Base-by-base conservation (phyloP, 164 flowering plant species). In the Piper longum region DNA sequence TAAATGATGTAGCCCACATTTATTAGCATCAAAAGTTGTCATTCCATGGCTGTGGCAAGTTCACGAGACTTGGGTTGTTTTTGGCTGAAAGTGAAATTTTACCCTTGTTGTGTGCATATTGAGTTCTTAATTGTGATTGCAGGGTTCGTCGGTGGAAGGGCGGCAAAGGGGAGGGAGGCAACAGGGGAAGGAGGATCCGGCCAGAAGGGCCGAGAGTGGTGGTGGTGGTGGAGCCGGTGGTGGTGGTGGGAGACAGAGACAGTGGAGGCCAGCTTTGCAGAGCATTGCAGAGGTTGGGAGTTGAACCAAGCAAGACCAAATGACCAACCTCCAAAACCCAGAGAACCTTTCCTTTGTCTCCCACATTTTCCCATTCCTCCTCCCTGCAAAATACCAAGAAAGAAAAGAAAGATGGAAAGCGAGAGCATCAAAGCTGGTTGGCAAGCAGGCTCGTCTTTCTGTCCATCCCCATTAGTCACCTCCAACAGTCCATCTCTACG, bases 261-360 rank as follows among this genome's bases (percentile, higher is more conserved):
- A 79, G 61, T 85, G 91, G 91, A 82, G 69, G 66, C 91, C 91
- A 73, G 83, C 85, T 63, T 81, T 85, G 59, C 85, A 82, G 60
- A 85, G 85, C 78, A 85, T 85, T 66, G 73, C 83, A 63, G 89
- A 83, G 63, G 4, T 76, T 63, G 81, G 82, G 56, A 67, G 55
- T 57, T 67, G 60, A 64, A 42, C 43, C 57, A 4, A 11, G 12
- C 60, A 4, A 9, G 9, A n/a, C n/a, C n/a, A n/a, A n/a, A n/a
- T n/a, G n/a, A n/a, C n/a, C n/a, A n/a, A n/a, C 55, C 19, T 54
- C 56, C 17, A 16, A 16, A 11, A 54, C 16, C 16, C 17, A 13
- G 17, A 18, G 13, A 4, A 55, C n/a, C 19, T 26, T 16, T 7
- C 36, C 13, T 4, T 2, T 55, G 19, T 54, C 57, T 1, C 3